These are phyloP conservation scores for Aspergillus piperis DNA, from an alignment of 2,329 filamentous ascomycete genomes.

Conservation along the genomic window DNA sequence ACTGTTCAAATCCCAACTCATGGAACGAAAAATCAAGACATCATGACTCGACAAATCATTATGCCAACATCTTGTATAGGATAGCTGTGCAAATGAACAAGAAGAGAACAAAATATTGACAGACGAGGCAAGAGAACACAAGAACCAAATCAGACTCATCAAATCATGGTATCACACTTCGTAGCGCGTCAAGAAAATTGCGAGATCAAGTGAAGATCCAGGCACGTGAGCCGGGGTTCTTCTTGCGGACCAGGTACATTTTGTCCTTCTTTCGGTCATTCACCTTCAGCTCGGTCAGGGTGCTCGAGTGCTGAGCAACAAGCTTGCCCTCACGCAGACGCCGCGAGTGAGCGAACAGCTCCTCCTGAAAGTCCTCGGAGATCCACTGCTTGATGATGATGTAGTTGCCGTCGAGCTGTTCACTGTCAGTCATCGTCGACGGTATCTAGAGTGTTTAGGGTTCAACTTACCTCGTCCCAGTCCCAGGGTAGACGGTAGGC, in stretches of 20 bases:
- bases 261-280: constrained; percentile 47
- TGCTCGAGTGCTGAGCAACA: constrained; percentile 37
- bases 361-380: constrained; percentile 68
- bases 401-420: constrained; percentile 62
- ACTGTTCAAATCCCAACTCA: constrained; percentile 24
- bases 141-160: neutral
- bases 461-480: constrained; percentile 46
- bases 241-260: constrained; percentile 50
- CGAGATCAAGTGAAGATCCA: constrained; percentile 38
- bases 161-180: constrained; percentile 7
- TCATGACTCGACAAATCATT: constrained; percentile 6
- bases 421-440: constrained; percentile 3
- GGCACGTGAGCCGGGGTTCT: constrained; percentile 38
- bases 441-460: too few relatives aligned
- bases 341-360: constrained; percentile 71
- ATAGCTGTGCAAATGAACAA: neutral
- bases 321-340: constrained; percentile 59
- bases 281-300: constrained; percentile 44
- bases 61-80: constrained; percentile 5
- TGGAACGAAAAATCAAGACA: constrained; percentile 9
- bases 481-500: constrained; percentile 51
- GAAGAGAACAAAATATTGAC: neutral
- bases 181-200: neutral
- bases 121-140: neutral
- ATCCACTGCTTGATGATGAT: constrained; percentile 74